Evolutionary conservation across 2,329 filamentous ascomycete species (phyloP), one percentile per base, ranked within the genome.

Genomic region (Massarina eburnea): DNA sequence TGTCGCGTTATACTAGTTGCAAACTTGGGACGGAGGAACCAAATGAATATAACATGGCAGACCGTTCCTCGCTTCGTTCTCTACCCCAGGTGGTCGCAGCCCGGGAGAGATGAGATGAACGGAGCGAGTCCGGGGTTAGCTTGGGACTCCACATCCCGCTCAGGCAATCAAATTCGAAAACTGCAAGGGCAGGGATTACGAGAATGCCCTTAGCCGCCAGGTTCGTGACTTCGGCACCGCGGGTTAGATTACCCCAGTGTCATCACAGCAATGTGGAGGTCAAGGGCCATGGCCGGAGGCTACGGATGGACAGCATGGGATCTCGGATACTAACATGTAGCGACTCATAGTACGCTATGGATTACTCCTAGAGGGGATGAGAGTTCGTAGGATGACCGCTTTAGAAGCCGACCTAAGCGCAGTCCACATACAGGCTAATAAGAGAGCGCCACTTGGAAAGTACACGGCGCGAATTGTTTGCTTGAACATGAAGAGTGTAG

Each of bases 101-200:
- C 12, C 12, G 27, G n/a, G 27, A 5, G 27, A 30, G 27, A 30
- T 30, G 27, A 30, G 27, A 30, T 30, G 27, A 30, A 30, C 12
- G 27, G 24, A 61, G 65, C 62, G 48, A 49, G 58, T 30, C 27
- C 27, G 27, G 27, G 27, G 57, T 55, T 59, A 54, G 49, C 58
- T 58, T 55, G 62, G 57, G 48, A 59, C 63, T 65, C 63, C 64
- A 66, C 62, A 65, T 50, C 49, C 47, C 55, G 52, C 54, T 51
- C 58, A 56, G 54, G 59, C 55, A 57, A 59, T 59, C 49, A 59
- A 58, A 57, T 51, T 52, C 51, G 43, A 55, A 49, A 55, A 39
- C 52, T 54, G 47, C 60, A 61, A 54, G 63, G 59, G 48, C 46
- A 52, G 52, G 59, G 54, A 44, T 39, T 48, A 47, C 46, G 46